Evolutionary conservation across 345 rosid genomes (phyloP).

Genomic region (Salix dunnii): DNA sequence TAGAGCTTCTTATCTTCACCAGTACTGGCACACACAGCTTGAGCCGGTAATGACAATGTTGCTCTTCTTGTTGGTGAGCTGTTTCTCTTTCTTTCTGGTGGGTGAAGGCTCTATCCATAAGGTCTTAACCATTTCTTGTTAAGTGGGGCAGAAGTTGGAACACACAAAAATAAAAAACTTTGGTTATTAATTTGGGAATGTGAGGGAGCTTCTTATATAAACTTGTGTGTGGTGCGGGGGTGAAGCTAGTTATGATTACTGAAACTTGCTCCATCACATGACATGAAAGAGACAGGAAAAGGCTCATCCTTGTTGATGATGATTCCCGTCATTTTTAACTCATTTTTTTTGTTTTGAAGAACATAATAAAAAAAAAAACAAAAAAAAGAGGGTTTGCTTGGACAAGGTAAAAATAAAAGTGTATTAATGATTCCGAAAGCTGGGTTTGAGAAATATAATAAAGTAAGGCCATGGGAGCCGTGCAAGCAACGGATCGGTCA

Average conservation of each 20-base stretch:
- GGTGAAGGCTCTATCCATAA: constrained; percentile 48
- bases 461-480: constrained; percentile 37
- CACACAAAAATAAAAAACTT: neutral
- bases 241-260: constrained; percentile 34
- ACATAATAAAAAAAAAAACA: constrained; percentile 10
- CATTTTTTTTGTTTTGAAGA: neutral
- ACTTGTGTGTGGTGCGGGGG: neutral
- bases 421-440: constrained; percentile 2
- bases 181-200: neutral
- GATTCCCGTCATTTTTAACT: neutral
- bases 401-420: constrained; percentile 17
- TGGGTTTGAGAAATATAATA: constrained; percentile 10
- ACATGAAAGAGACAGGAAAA: constrained; percentile 24
- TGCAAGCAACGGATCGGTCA: constrained; percentile 46
- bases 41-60: constrained; percentile 20
- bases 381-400: constrained; percentile 16
- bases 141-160: constrained; percentile 26
- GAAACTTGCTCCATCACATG: constrained; percentile 43
- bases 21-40: constrained; percentile 38
- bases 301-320: constrained; percentile 13
- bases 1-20: constrained; percentile 20
- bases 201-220: neutral
- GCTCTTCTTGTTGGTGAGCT: constrained; percentile 18
- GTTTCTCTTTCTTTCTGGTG: constrained; percentile 43
- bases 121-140: constrained; percentile 35